Base-by-base conservation (phyloP, 345 rosid genomes). In the Salix caprea region DNA sequence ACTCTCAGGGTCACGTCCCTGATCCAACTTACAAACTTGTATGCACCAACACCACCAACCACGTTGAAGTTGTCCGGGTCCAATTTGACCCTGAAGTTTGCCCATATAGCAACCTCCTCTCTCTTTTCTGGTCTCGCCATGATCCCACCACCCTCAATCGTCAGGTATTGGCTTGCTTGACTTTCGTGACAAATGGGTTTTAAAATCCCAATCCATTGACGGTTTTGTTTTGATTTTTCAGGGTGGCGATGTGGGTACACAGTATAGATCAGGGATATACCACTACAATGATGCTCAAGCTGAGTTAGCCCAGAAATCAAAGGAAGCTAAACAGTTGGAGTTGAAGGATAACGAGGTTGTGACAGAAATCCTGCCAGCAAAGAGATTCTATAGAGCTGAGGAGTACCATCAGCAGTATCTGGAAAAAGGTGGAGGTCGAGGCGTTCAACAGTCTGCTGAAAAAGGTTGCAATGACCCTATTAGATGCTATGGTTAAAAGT, bases 211-310 rank as follows among this genome's bases (percentile, higher is more conserved):
- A 66, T 73, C 74, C 10, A 4, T 30, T 48, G 15, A 67, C 21
- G 67, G 2, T 61, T 73, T 65, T 42, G 67, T 67, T 67, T 5
- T 21, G 11, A 1, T 23, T 67, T 69, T 28, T 58, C 78, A 94
- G 94, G 94, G 97, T 5, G 87, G 79, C 32, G 98, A 93, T 75
- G 96, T 89, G 69, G 99, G 97, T 37, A 37, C 94, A 6, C 97
- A 91, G 76, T 95, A 90, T 72, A 82, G 97, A 69, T 96, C 98
- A 9, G 99, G 99, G 34, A 92, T 93, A 73, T 96, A 91, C 85
- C 84, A 82, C 77, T 91, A 91, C 91, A 88, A 80, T 18, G 90
- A 83, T 26, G 70, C 62, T 5, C 94, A 91, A 82, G 93, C 82
- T 67, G 67, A 73, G 37, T 24, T 88, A 12, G 94, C 94, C 34